Conservation (phyloP, 2,329 filamentous ascomycete genomes). For the Colletotrichum sp. region DNA sequence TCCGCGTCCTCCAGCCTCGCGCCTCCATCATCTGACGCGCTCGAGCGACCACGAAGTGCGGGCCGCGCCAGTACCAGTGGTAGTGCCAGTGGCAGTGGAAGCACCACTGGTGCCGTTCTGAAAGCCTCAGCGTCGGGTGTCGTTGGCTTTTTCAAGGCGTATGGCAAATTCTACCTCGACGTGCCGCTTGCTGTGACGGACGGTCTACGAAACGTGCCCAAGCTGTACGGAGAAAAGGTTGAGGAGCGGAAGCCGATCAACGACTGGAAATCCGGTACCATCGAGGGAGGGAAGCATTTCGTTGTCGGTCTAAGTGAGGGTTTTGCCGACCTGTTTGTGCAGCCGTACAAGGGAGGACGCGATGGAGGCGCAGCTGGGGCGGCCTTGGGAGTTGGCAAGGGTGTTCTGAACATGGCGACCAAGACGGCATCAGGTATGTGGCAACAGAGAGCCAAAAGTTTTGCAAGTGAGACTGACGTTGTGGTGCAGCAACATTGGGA, state of each 20-base stretch:
- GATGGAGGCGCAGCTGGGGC: conserved; percentile 43
- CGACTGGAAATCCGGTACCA: conserved; percentile 47
- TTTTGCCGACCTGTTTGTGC: conserved; percentile 44
- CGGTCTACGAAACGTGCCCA: conserved; percentile 57
- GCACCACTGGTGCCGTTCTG: conserved; percentile 1
- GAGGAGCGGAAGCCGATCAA: conserved; percentile 42
- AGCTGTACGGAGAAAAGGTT: conserved; percentile 47
- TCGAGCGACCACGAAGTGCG: not conserved
- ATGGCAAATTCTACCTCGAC: conserved; percentile 44
- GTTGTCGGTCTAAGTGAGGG: conserved; percentile 47
- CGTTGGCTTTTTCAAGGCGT: conserved; percentile 42
- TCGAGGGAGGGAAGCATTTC: conserved; percentile 48
- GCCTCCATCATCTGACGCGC: not conserved
- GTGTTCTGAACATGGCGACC: conserved; percentile 31
- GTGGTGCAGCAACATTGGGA: conserved; percentile 17
- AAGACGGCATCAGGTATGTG: conserved; percentile 23
- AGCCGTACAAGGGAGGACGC: conserved; percentile 45
- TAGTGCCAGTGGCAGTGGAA: not conserved
- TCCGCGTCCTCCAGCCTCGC: not conserved
- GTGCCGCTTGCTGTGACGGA: conserved; percentile 53
- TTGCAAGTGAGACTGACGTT: not conserved
- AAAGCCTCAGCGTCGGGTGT: conserved; percentile 20
- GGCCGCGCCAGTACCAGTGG: not conserved
- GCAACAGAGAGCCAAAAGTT: fast-evolving
- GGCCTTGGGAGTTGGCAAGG: conserved; percentile 46